Evolutionary conservation across 1,284 basidiomycete species (phyloP), one percentile per base, ranked within the genome.

Genomic region (Boletellus deceptivus): DNA sequence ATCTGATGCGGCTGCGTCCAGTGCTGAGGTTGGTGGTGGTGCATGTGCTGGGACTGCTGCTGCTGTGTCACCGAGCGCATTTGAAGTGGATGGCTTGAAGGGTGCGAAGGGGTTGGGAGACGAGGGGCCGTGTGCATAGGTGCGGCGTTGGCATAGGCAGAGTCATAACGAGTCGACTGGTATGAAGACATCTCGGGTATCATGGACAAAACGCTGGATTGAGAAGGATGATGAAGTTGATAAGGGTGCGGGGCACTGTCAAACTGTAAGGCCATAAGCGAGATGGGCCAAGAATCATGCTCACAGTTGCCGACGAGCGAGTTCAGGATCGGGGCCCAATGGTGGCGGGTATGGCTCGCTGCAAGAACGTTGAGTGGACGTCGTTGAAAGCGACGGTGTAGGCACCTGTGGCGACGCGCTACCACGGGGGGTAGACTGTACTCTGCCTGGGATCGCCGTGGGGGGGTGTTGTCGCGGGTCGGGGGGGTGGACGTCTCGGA

Each of bases 401-500:
- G 62, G 59, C 70, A 84, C 83, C 74, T 76, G 59, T 75, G 72
- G 57, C 80, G 79, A 61, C 82, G 75, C 47, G 79, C 72, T 40
- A 73, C 68, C 48, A 79, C 67, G 6, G 79, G 74, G 24, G 82
- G 72, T 29, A 82, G 63, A 50, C 71, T 75, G 49, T 80, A 67
- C 53, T 86, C 83, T 48, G 69, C 54, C 48, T 75, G 73, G 29
- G 71, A 5, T 40, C 68, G 72, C 42, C 77, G 75, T 25, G 83
- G 80, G 29, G 85, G 83, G 1, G 80, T 80, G 55, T 70, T 76
- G 50, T 83, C 80, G 44, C 83, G 76, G 24, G 79, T 83, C 7
- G 84, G 82, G 39, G 85, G 84, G 14, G 84, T 83, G 39, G 82
- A 82, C 4, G 75, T 69, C 46, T 83, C 82, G 13, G 83, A 84